These are phyloP conservation scores for Metrosideros polymorpha DNA, from an alignment of 441 rosid species.

Conservation along the genomic window DNA sequence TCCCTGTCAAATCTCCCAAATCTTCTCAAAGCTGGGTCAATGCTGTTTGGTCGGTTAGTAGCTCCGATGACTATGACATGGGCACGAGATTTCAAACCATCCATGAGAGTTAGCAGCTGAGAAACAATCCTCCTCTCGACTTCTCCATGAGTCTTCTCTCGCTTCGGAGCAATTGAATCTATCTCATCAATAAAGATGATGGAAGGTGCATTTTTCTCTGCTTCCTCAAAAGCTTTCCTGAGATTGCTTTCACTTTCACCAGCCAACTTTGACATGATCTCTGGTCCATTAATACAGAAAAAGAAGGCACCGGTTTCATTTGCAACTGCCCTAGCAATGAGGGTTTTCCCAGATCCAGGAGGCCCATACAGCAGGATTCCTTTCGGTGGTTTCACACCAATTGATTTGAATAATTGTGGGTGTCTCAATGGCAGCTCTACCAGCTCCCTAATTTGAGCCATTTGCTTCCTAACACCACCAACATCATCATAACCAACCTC, in stretches of 20 bases:
- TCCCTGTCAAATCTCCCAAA: constrained; percentile 60
- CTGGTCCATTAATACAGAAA: constrained; percentile 61
- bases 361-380: constrained; percentile 60
- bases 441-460: constrained; percentile 62
- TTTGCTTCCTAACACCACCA: constrained; percentile 64
- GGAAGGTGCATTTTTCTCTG: constrained; percentile 62
- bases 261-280: constrained; percentile 59
- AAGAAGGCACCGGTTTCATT: constrained; percentile 66
- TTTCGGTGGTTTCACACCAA: constrained; percentile 67
- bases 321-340: constrained; percentile 62
- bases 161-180: constrained; percentile 60
- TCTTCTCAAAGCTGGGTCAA: constrained; percentile 56
- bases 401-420: constrained; percentile 56
- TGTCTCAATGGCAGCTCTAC: constrained; percentile 65
- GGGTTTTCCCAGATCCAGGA: constrained; percentile 63
- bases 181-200: constrained; percentile 55
- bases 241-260: constrained; percentile 73
- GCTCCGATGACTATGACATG: constrained; percentile 61
- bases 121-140: constrained; percentile 71
- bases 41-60: constrained; percentile 58
- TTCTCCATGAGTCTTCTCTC: constrained; percentile 67
- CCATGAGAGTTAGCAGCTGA: constrained; percentile 59
- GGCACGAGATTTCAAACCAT: constrained; percentile 55
- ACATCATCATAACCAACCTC: constrained; percentile 62
- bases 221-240: constrained; percentile 60